Base-by-base conservation (phyloP, 2,329 filamentous ascomycete species). In the Alternaria arbusti region DNA sequence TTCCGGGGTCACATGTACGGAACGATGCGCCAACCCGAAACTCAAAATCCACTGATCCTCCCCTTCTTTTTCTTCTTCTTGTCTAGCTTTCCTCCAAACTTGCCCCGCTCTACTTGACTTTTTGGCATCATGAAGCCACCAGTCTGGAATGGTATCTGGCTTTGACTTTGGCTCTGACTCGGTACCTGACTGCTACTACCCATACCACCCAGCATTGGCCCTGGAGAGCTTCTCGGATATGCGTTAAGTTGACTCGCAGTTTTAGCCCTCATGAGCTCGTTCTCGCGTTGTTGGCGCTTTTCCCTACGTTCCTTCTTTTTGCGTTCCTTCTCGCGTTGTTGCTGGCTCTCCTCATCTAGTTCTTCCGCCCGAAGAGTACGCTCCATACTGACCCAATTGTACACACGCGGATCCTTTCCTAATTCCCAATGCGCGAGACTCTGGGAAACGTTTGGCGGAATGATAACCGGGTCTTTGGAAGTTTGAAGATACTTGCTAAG, bases 371-470 rank as follows among this genome's bases (percentile, higher is more conserved):
- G 69, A n/a, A 73, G 50, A 30, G 65, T 63, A 23, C 70, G 72
- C 25, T 78, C 78, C 4, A 71, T 77, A 2, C 76, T 65, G 22
- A 76, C 70, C 80, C 80, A 84, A 54, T 82, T 77, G 64, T 84
- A 85, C 6, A 63, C 64, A 4, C 55, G 65, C 1, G 81, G 81
- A 54, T 83, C 78, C 5, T 68, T 61, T 23, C 79, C 81, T 2
- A 72, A 43, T 9, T 72, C 65, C 83, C 83, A 85, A 59, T 84
- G 83, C 30, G 74, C 68, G 6, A 84, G 74, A 15, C 84, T 65
- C 44, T 77, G 75, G 22, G 67, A 70, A 6, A 83, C 70, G 15
- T 70, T 74, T 13, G 75, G 73, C 1, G 79, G 71, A 1, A 82
- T 66, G 1, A 69, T 44, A 61, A 68, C 32, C 59, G 61, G 25